A percentile compares a stretch with the other conserved stretches of the same genome.
These are phyloP conservation scores for Boletus eberwhitei DNA, from an alignment of 768 basidiomycete species.

Conservation along the genomic window DNA sequence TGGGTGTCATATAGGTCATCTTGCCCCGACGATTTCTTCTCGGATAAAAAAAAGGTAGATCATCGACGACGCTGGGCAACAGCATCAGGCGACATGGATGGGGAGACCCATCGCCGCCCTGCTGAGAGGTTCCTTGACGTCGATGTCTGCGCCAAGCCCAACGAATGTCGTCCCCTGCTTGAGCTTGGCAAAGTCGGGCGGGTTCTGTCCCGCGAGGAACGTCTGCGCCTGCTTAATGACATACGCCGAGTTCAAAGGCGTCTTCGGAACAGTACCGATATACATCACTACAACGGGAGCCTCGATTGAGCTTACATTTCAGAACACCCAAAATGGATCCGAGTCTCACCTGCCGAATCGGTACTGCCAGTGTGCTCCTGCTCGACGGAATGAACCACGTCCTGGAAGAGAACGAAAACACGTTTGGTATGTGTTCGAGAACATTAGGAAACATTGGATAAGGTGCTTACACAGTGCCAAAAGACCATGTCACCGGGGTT, in stretches of 20 bases:
- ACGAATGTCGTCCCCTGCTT: slow-evolving; percentile 38
- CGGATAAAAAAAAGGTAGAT: background rate
- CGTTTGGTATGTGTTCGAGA: background rate
- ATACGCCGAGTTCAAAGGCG: slow-evolving; percentile 58
- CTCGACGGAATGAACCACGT: slow-evolving; percentile 47
- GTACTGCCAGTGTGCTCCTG: slow-evolving; percentile 48
- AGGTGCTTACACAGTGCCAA: slow-evolving; percentile 58
- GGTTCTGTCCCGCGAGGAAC: slow-evolving; percentile 58
- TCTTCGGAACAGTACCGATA: slow-evolving; percentile 69
- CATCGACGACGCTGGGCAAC: too few relatives aligned
- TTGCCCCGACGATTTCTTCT: background rate
- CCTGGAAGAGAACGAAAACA: slow-evolving; percentile 29
- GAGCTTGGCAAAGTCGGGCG: slow-evolving; percentile 67
- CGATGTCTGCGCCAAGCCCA: slow-evolving; percentile 39
- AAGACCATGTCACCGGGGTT: slow-evolving; percentile 76
- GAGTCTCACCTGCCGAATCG: slow-evolving; percentile 51
- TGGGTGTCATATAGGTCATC: background rate
- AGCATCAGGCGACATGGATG: slow-evolving; percentile 10
- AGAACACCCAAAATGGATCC: background rate
- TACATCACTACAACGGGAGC: slow-evolving; percentile 58
- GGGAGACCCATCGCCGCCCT: slow-evolving; percentile 45
- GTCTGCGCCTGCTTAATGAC: slow-evolving; percentile 57
- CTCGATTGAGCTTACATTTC: background rate
- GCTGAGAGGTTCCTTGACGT: slow-evolving; percentile 35
- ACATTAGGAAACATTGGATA: background rate